These are phyloP conservation scores for Fusarium piperis DNA, from an alignment of 2,329 filamentous ascomycete genomes.

Conservation along the genomic window DNA sequence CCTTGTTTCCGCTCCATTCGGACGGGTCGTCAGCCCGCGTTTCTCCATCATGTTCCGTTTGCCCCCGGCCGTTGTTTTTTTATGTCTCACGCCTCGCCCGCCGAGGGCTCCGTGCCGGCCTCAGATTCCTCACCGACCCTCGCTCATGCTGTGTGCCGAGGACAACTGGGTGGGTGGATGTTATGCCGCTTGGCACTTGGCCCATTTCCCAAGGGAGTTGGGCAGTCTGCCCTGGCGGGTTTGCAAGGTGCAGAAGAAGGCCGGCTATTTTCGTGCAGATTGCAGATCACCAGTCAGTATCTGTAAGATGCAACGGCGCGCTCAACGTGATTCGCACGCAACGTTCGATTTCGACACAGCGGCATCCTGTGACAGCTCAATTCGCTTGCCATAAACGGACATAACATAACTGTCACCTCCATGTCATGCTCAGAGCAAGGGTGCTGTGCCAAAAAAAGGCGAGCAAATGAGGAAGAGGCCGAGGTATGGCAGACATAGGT, in stretches of 20 bases:
- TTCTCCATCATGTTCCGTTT: conserved; percentile 1
- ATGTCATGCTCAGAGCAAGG: conserved; percentile 10
- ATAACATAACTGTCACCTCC: conserved; percentile 4
- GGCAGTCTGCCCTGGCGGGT: background rate
- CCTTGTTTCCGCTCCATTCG: background rate
- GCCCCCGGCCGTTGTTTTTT: background rate
- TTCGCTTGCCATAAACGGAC: background rate
- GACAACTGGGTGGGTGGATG: background rate
- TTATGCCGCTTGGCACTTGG: background rate
- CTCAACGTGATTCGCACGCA: conserved; percentile 25
- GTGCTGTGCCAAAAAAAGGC: background rate
- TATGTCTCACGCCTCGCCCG: background rate
- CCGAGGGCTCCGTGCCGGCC: background rate
- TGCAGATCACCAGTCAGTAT: conserved; percentile 10
- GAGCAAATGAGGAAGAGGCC: background rate
- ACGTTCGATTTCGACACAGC: conserved; percentile 1
- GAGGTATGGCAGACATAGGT: background rate
- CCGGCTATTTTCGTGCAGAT: conserved; percentile 12
- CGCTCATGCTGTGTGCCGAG: background rate
- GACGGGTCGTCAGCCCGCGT: background rate
- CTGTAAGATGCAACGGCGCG: conserved; percentile 20
- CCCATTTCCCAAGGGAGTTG: background rate
- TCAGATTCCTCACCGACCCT: background rate
- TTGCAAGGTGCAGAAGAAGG: background rate
- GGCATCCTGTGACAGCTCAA: conserved; percentile 20